Conservation (phyloP, 1,284 basidiomycete species). For the Marasmius sp. region DNA sequence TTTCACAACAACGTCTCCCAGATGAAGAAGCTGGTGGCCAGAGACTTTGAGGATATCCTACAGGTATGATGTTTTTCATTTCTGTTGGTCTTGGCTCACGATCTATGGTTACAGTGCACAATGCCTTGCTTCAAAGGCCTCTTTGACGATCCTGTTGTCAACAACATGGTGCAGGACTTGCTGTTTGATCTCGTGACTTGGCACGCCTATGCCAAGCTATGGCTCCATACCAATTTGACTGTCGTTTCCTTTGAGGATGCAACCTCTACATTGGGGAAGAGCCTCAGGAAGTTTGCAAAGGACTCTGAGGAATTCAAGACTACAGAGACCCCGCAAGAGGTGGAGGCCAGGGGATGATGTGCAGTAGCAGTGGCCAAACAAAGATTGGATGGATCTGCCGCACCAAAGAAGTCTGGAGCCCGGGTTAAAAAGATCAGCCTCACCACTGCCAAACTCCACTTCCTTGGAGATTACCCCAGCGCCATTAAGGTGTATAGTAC, state of each 20-base stretch:
- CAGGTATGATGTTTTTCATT: no score
- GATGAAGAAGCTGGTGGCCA: constrained; percentile 19
- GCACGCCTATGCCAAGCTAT: constrained; percentile 25
- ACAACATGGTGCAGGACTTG: constrained; percentile 9
- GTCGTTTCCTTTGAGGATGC: not conserved
- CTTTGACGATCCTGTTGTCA: constrained; percentile 13
- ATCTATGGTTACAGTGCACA: no score
- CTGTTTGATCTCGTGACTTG: no score
- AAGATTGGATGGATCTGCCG: no score
- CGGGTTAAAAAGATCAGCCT: not conserved
- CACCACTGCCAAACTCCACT: constrained; percentile 12
- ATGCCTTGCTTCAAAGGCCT: constrained; percentile 25
- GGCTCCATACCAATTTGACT: constrained; percentile 17
- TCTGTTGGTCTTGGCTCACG: no score
- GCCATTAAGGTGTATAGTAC: constrained; percentile 8
- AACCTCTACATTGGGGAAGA: no score
- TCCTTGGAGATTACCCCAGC: constrained; percentile 10
- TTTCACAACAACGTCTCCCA: no score
- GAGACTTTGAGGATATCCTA: constrained; percentile 23
- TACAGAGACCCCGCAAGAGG: not conserved
- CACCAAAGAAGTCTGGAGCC: not conserved
- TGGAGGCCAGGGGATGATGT: no score
- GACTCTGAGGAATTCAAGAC: constrained; percentile 17
- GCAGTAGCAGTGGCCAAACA: no score
- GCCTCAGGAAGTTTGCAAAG: no score